Evolutionary conservation across 305 asterid genomes (phyloP).

Genomic region (Fraxinus nigra): DNA sequence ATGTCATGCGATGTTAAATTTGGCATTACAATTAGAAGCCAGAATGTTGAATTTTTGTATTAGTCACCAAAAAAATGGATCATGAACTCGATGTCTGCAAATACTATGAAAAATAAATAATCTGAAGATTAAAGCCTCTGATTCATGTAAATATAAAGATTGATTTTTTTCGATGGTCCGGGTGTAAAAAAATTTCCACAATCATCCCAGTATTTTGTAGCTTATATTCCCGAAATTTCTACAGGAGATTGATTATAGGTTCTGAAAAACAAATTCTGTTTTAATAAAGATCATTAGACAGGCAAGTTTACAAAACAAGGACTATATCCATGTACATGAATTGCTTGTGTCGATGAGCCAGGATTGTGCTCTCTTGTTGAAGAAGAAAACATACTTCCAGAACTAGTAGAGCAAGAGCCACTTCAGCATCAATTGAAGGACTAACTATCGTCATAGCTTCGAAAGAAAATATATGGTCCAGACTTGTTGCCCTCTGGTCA

Average conservation of each 20-base stretch:
- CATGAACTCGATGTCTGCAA: not conserved
- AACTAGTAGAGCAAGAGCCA: conserved; percentile 86
- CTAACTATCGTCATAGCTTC: conserved; percentile 71
- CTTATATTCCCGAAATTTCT: conserved; percentile 3
- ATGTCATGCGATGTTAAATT: conserved; percentile 17
- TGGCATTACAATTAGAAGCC: conserved; percentile 20
- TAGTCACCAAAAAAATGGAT: not conserved
- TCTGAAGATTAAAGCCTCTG: not conserved
- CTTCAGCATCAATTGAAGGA: conserved; percentile 87
- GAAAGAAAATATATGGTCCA: conserved; percentile 73
- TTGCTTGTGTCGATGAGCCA: conserved; percentile 83
- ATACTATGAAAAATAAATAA: not conserved
- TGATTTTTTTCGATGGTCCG: not conserved
- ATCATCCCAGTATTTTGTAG: not conserved
- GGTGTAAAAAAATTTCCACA: not conserved
- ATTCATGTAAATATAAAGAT: conserved; percentile 7
- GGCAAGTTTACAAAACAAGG: not conserved
- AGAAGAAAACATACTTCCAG: conserved; percentile 93
- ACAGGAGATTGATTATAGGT: not conserved
- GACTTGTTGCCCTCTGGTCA: conserved; percentile 58
- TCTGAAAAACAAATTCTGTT: not conserved
- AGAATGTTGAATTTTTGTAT: not conserved
- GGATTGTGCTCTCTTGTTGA: conserved; percentile 64
- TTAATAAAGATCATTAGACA: not conserved
- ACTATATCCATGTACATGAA: conserved; percentile 44